phyloP scores from a whole-genome alignment of 2,329 filamentous ascomycete species.

The Cladobotryum mycophilum region DNA sequence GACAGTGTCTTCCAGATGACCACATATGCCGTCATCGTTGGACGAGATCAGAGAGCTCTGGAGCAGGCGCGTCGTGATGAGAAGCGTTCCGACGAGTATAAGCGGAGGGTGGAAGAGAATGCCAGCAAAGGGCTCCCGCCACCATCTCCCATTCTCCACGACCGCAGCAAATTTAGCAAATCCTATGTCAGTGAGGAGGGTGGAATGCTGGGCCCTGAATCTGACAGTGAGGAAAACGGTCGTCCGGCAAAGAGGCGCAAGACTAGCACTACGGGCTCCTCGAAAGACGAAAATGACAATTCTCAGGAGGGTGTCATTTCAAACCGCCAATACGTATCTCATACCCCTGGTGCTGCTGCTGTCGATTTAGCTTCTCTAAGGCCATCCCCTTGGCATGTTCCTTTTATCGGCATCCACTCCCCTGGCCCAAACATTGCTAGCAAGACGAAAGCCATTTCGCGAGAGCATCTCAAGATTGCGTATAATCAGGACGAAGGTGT shows the following conservation, averaged over 20 bases:
- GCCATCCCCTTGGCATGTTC: conserved; percentile 55
- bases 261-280: conserved; percentile 38
- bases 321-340: conserved; percentile 54
- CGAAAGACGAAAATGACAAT: conserved; percentile 37
- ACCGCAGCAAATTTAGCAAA: conserved; percentile 52
- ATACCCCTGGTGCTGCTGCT: conserved; percentile 52
- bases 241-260: conserved; percentile 43
- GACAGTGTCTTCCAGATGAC: conserved; percentile 77
- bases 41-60: conserved; percentile 59
- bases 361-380: conserved; percentile 55
- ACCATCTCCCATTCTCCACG: conserved; percentile 43
- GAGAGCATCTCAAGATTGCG: conserved; percentile 65
- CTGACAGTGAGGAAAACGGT: conserved; percentile 46
- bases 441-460: conserved; percentile 66
- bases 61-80: conserved; percentile 48
- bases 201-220: conserved; percentile 60
- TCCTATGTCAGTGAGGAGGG: conserved; percentile 64
- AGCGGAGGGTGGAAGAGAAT: conserved; percentile 41
- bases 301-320: conserved; percentile 43
- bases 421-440: conserved; percentile 53
- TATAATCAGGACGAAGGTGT: conserved; percentile 58
- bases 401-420: conserved; percentile 67
- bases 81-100: conserved; percentile 40
- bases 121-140: conserved; percentile 43
- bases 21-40: conserved; percentile 65